These are phyloP conservation scores for Xylaria sp. DNA, from an alignment of 2,329 filamentous ascomycete species.

Conservation along the genomic window DNA sequence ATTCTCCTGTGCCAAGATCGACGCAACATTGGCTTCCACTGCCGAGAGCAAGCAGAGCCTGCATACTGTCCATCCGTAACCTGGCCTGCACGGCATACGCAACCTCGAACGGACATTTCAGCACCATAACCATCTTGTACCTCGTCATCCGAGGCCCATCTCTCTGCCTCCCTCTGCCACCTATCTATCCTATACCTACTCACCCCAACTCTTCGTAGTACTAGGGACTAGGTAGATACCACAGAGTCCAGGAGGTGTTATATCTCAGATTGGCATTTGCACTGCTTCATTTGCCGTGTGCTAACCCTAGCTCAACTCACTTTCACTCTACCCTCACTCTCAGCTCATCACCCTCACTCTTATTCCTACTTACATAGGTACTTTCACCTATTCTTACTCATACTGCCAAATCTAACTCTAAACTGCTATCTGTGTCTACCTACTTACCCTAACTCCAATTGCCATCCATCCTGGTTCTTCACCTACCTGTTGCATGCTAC, in stretches of 20 bases:
- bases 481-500: not conserved
- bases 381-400: no score
- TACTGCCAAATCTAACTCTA: no score
- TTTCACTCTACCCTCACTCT: no score
- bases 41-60: conserved; percentile 6
- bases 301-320: not conserved
- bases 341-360: not conserved
- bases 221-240: no score
- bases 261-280: not conserved
- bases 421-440: not conserved
- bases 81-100: conserved; percentile 1
- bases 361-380: no score
- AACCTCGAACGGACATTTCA: no score
- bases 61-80: conserved; percentile 5
- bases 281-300: not conserved
- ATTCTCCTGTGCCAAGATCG: conserved; percentile 31
- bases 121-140: no score
- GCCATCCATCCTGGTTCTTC: not conserved
- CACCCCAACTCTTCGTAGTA: no score
- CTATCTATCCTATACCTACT: no score
- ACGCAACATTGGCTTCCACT: not conserved
- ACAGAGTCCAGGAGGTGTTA: not conserved
- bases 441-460: conserved; percentile 6
- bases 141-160: no score
- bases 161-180: no score